These are phyloP conservation scores for Viridothelium virens DNA, from an alignment of 495 filamentous ascomycete genomes.

Conservation along the genomic window DNA sequence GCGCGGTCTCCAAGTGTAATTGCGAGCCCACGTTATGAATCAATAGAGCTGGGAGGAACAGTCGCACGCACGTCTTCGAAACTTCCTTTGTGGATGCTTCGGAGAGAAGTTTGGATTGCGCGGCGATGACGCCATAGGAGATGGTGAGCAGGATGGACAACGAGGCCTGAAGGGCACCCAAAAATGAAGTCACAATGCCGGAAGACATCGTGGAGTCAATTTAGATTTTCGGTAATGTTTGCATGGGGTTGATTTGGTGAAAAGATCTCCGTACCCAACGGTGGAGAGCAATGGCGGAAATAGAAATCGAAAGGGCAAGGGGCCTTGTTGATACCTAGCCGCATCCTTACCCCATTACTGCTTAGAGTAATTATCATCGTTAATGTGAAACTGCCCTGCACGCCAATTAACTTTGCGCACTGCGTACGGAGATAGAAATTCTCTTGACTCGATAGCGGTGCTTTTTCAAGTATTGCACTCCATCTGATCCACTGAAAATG, in stretches of 20 bases:
- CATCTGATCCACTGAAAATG: too few species aligned
- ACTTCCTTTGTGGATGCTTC: slow-evolving; percentile 51
- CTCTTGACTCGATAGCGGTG: too few species aligned
- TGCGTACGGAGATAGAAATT: too few species aligned
- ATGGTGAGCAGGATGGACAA: slow-evolving; percentile 65
- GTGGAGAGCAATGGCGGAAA: neutral
- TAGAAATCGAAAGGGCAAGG: neutral
- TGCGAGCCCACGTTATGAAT: slow-evolving; percentile 60
- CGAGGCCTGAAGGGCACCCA: slow-evolving; percentile 63
- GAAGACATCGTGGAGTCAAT: slow-evolving; percentile 14
- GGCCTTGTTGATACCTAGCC: too few species aligned
- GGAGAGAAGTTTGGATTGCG: slow-evolving; percentile 51
- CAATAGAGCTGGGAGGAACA: slow-evolving; percentile 66
- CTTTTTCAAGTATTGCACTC: too few species aligned
- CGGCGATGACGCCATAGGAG: slow-evolving; percentile 52
- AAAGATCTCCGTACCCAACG: too few species aligned
- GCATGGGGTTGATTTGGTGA: too few species aligned
- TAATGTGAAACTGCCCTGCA: too few species aligned
- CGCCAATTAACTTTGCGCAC: too few species aligned
- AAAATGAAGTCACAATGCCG: slow-evolving; percentile 42
- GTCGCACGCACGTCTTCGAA: slow-evolving; percentile 55
- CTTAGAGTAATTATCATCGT: too few species aligned
- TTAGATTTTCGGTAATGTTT: neutral
- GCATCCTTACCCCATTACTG: too few species aligned
- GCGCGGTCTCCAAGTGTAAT: slow-evolving; percentile 48